Evolutionary conservation across 306 rosid species (phyloP).

Genomic region (Vigna radiata): DNA sequence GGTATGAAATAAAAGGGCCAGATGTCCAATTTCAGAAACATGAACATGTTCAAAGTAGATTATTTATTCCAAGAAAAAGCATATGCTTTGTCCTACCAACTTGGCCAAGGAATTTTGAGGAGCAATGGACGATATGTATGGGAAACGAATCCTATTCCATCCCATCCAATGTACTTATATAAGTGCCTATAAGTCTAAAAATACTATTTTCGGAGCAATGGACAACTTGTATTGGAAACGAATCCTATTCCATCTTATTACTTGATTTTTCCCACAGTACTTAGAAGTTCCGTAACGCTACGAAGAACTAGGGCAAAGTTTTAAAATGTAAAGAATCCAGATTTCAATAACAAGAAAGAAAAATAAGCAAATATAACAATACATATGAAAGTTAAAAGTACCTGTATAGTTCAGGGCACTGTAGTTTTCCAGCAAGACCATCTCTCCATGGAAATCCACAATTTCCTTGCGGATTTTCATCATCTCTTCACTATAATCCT

Average conservation of each 20-base stretch:
- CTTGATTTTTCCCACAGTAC: conserved; percentile 21
- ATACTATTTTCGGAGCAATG: conserved; percentile 40
- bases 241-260: conserved; percentile 36
- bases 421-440: conserved; percentile 95
- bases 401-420: conserved; percentile 99
- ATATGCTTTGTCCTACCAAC: conserved; percentile 40
- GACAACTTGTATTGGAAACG: conserved; percentile 36
- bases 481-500: conserved; percentile 73
- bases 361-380: conserved; percentile 2
- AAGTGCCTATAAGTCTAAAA: conserved; percentile 22
- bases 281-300: conserved; percentile 34
- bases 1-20: conserved; percentile 5
- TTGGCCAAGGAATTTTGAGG: conserved; percentile 42
- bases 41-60: conserved; percentile 39
- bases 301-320: conserved; percentile 25
- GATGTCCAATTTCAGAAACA: conserved; percentile 31
- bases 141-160: conserved; percentile 41
- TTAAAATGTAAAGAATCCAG: conserved; percentile 29
- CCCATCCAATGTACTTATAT: conserved; percentile 13
- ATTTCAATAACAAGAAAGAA: conserved; percentile 7
- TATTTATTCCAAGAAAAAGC: conserved; percentile 35
- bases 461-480: conserved; percentile 84
- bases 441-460: conserved; percentile 98
- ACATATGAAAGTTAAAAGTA: conserved; percentile 34
- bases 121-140: conserved; percentile 39